Evolutionary conservation across 2,329 filamentous ascomycete genomes (phyloP).

Genomic region (Colletotrichum sp.): DNA sequence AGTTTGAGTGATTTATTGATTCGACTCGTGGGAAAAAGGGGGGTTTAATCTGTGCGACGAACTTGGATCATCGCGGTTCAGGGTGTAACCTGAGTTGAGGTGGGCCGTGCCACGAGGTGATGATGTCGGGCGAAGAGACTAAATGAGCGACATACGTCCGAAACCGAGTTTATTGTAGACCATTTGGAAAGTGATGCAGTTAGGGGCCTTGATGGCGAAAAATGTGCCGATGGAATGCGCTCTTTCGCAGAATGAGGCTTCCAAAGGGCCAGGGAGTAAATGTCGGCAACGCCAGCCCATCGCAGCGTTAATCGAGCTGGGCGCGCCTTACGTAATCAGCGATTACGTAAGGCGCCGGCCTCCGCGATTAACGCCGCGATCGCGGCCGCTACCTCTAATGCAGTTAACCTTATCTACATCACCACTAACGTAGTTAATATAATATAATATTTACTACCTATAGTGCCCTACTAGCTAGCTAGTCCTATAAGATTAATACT

Average conservation of each 20-base stretch:
- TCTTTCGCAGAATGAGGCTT: neutral
- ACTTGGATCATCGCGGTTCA: neutral
- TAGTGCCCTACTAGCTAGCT: too few relatives aligned
- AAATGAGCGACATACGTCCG: neutral
- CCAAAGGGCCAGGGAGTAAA: neutral
- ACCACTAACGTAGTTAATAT: too few relatives aligned
- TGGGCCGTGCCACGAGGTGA: neutral
- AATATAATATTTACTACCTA: too few relatives aligned
- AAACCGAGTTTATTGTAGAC: neutral
- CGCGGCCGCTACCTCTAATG: too few relatives aligned
- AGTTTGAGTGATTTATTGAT: neutral
- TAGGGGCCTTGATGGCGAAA: neutral
- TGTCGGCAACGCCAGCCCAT: too few relatives aligned
- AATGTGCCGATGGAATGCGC: neutral
- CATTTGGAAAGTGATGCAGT: neutral
- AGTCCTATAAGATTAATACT: too few relatives aligned
- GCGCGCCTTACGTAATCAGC: too few relatives aligned
- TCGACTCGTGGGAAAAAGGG: neutral
- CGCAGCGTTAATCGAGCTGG: too few relatives aligned
- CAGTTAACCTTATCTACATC: too few relatives aligned
- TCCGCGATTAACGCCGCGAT: too few relatives aligned
- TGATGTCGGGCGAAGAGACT: neutral
- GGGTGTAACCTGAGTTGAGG: neutral
- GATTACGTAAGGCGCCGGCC: too few relatives aligned
- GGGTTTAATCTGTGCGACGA: neutral